Conservation (phyloP, 2,329 filamentous ascomycete genomes). For the Cladophialophora carrionii region DNA sequence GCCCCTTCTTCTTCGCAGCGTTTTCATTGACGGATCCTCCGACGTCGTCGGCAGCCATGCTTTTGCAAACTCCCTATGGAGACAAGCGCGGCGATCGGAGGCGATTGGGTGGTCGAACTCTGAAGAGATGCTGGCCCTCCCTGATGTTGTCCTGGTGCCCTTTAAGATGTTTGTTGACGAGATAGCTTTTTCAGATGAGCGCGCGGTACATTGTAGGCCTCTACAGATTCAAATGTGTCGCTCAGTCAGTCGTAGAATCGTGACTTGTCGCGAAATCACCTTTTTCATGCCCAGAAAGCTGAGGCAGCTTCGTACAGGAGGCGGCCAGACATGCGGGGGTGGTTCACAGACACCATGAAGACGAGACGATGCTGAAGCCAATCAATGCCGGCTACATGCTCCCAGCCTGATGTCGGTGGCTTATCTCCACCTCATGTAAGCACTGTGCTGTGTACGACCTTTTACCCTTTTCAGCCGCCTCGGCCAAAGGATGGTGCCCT, state of each 20-base stretch:
- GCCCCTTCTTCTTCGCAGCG: not conserved
- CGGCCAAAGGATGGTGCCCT: not conserved
- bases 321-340: not conserved
- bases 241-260: not conserved
- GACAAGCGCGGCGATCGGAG: not conserved
- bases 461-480: constrained; percentile 1
- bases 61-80: constrained; percentile 14
- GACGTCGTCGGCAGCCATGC: constrained; percentile 11
- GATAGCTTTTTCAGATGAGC: not conserved
- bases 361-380: not conserved
- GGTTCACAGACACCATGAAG: not conserved
- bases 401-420: not conserved
- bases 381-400: not conserved
- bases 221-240: not conserved
- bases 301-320: not conserved
- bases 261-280: not conserved
- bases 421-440: constrained; percentile 2
- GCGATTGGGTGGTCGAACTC: not conserved
- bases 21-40: constrained; percentile 1
- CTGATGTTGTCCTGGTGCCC: not conserved
- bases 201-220: not conserved
- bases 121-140: not conserved
- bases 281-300: constrained; percentile 7
- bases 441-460: not conserved
- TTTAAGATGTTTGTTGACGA: not conserved